Conservation (phyloP, 2,329 filamentous ascomycete genomes). For the Sclerotinia minor region DNA sequence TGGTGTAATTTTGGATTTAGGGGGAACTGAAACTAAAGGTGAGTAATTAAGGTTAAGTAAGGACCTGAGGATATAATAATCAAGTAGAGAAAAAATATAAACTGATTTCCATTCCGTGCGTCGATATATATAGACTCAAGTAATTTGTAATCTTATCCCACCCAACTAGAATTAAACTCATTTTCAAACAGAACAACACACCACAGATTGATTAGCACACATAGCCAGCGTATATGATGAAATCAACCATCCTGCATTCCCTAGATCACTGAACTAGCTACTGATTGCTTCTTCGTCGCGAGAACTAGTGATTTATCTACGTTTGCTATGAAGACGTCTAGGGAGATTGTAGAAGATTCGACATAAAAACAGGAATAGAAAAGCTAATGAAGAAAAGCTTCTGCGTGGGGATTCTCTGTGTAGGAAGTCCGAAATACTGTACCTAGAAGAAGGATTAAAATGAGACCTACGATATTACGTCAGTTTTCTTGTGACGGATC, state of each 20-base stretch:
- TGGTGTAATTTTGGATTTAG: too few relatives aligned
- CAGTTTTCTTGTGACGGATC: background rate
- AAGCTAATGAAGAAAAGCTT: background rate
- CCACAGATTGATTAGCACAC: slow-evolving; percentile 54
- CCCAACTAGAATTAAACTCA: too few relatives aligned
- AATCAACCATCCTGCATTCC: slow-evolving; percentile 59
- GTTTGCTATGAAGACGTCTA: slow-evolving; percentile 63
- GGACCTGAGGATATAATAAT: too few relatives aligned
- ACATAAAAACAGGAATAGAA: background rate
- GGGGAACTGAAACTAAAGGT: too few relatives aligned
- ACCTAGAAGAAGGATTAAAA: slow-evolving; percentile 32
- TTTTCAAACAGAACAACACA: slow-evolving; percentile 37
- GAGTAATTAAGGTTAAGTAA: too few relatives aligned
- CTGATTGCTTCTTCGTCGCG: slow-evolving; percentile 62
- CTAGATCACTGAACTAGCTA: slow-evolving; percentile 58
- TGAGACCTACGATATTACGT: slow-evolving; percentile 29
- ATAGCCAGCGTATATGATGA: slow-evolving; percentile 53
- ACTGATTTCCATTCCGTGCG: too few relatives aligned
- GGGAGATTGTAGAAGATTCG: background rate
- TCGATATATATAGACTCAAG: too few relatives aligned
- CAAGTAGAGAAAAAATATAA: too few relatives aligned
- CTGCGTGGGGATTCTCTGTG: too few relatives aligned
- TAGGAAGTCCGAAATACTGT: background rate
- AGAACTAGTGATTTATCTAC: slow-evolving; percentile 64
- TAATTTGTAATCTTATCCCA: too few relatives aligned